Percentiles rank a stretch among this genome's conserved stretches.
phyloP scores from a whole-genome alignment of 2,329 filamentous ascomycete genomes.

The Hypoxylon sp. region DNA sequence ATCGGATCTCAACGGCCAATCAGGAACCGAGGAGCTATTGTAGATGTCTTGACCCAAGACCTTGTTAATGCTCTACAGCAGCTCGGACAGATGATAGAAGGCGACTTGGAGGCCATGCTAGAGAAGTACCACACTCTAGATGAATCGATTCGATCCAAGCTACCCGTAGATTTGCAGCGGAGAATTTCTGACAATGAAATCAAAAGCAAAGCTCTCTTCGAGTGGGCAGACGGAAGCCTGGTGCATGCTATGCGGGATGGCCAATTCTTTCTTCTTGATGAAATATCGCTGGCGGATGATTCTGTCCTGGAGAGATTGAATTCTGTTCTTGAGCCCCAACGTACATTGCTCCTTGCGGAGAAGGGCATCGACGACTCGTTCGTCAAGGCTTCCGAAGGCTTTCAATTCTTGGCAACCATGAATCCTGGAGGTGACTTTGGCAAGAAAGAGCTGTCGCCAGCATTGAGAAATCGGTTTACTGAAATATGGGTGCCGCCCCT shows the following conservation, averaged over 20 bases:
- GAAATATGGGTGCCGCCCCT: conserved; percentile 98
- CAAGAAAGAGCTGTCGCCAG: conserved; percentile 96
- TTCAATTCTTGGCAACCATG: conserved; percentile 99
- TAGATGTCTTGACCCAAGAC: conserved; percentile 75
- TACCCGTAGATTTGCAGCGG: conserved; percentile 65
- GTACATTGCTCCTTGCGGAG: conserved; percentile 90
- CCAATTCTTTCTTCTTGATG: conserved; percentile 93
- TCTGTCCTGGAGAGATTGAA: conserved; percentile 97
- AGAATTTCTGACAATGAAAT: conserved; percentile 65
- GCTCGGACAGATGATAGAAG: conserved; percentile 59
- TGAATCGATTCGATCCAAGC: conserved; percentile 58
- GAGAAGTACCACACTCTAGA: conserved; percentile 70
- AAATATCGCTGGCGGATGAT: conserved; percentile 97
- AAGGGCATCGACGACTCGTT: conserved; percentile 90
- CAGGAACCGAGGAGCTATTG: conserved; percentile 82
- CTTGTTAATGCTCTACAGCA: conserved; percentile 64
- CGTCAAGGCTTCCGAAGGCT: conserved; percentile 80
- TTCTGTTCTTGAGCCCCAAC: conserved; percentile 91
- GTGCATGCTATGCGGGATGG: conserved; percentile 94
- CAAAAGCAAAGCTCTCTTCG: conserved; percentile 88
- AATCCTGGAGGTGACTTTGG: conserved; percentile 99
- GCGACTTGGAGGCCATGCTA: conserved; percentile 69
- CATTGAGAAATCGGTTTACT: conserved; percentile 94
- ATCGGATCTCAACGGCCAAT: conserved; percentile 96
- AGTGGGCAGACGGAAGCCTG: conserved; percentile 95